phyloP scores from a whole-genome alignment of 2,329 filamentous ascomycete species.

The Cladophialophora carrionii region DNA sequence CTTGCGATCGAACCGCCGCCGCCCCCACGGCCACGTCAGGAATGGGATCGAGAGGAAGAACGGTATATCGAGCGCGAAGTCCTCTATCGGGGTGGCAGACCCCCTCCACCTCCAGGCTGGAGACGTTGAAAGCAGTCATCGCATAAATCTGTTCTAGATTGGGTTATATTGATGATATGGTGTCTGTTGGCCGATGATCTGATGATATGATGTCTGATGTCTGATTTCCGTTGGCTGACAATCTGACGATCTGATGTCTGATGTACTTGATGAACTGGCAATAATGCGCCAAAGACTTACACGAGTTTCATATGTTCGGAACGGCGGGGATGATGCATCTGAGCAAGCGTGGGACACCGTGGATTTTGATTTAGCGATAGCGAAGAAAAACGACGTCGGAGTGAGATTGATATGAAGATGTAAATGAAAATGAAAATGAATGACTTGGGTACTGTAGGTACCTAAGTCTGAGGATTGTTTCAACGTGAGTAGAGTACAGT shows the following conservation, averaged over 20 bases:
- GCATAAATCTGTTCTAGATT: conserved; percentile 2
- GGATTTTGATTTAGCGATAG: neutral
- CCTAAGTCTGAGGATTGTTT: no score
- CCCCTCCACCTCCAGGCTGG: conserved; percentile 36
- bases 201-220: neutral
- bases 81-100: conserved; percentile 37
- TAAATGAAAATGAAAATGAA: neutral
- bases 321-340: conserved; percentile 10
- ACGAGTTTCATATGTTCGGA: conserved; percentile 15
- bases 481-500: no score
- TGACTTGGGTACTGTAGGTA: no score
- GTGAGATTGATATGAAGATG: neutral
- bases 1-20: conserved; percentile 36
- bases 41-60: conserved; percentile 39
- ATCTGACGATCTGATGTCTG: no score
- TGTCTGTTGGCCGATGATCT: neutral
- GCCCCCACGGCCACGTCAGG: conserved; percentile 30
- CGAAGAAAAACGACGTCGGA: neutral
- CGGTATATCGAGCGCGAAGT: conserved; percentile 39
- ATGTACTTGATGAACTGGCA: neutral
- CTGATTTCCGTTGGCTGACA: no score
- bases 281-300: neutral
- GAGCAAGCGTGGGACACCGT: conserved; percentile 8
- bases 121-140: conserved; percentile 26
- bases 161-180: conserved; percentile 2